Base-by-base conservation (phyloP, 169 alveolate genomes). In the Plasmodium fragile region DNA sequence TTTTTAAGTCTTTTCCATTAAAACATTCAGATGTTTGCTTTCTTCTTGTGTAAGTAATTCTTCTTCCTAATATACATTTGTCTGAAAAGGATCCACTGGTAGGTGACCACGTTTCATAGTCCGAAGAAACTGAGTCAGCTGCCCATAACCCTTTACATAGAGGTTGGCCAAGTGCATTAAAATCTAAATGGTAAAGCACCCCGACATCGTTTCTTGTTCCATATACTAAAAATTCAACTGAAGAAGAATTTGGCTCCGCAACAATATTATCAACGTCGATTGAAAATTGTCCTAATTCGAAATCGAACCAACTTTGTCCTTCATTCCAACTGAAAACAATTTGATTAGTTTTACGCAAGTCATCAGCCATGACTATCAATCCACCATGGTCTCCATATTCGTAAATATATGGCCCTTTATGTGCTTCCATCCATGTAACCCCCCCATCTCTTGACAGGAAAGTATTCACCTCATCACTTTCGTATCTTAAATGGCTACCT, bases 321-420 rank as follows among this genome's bases (percentile, higher is more conserved):
- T 99, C 99, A 89, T 98, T 98, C 99, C 99, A 98, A 80, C 98
- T 95, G 95, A 98, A 98, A 43, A 97, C 98, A 36, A 98, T 98
- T 96, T 98, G 97, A 18, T 96, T 93, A 16, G 98, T 96, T 77
- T 95, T 95, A 59, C 95, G 95, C 69, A 96, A 96, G 93, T 98
- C 99, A 65, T 98, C 98, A 0, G 99, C 99, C 99, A 99, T 98
- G 45, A 99, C 99, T 11, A 99, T 96, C 28, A 99, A 95, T 3
- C 99, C 99, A n/a, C 99, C 99, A 95, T 98, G 99, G 91, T 99
- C 99, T 4, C 99, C 99, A 28, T 98, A 97, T 95, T 99, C 99
- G 95, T 98, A 99, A 80, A 99, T 98, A 95, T 97, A 98, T 30
- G 99, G 99, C 16, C 99, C 99, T 95, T 98, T 98, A 94, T 97